Evolutionary conservation across 2,329 filamentous ascomycete genomes (phyloP).

Genomic region (Botrytis byssoidea): DNA sequence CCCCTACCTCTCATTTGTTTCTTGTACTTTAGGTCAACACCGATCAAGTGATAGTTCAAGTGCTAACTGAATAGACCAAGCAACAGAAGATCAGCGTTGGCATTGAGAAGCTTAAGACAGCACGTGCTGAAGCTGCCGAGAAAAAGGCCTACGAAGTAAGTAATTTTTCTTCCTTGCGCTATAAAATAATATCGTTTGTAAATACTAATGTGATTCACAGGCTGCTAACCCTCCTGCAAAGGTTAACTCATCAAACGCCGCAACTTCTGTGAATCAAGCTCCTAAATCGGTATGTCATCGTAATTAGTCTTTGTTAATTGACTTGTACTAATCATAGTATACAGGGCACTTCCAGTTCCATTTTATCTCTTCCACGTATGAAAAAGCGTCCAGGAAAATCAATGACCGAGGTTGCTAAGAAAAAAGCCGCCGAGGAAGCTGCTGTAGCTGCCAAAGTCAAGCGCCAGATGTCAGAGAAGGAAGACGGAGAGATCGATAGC

Average conservation of each 20-base stretch:
- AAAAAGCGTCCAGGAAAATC: background rate
- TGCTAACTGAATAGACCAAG: slow-evolving; percentile 4
- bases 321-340: background rate
- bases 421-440: background rate
- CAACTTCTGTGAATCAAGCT: background rate
- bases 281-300: background rate
- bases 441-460: background rate
- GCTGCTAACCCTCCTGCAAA: background rate
- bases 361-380: background rate
- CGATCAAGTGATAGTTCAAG: background rate
- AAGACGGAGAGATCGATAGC: background rate
- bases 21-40: background rate
- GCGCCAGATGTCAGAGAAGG: background rate
- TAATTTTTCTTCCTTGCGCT: background rate
- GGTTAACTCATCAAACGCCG: background rate
- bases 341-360: background rate
- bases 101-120: background rate
- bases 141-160: background rate
- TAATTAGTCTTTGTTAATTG: background rate
- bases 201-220: background rate
- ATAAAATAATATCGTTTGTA: background rate
- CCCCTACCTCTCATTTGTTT: no score
- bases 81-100: background rate
- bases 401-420: background rate
- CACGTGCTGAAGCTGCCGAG: background rate